Conservation (phyloP, 257 asterid species). For the Henckelia pumila region DNA sequence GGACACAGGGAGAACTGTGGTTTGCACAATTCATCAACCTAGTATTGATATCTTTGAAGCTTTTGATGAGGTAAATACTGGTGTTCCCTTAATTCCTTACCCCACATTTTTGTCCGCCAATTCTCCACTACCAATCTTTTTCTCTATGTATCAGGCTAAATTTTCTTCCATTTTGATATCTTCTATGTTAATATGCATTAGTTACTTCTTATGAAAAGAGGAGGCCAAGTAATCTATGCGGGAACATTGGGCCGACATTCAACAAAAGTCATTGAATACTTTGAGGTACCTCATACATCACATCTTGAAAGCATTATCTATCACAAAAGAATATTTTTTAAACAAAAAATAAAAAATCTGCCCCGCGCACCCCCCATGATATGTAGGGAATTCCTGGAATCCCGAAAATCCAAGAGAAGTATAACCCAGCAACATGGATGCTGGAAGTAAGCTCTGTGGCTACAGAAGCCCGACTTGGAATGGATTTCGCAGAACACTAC, state of each 20-base stretch:
- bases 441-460: conserved; percentile 73
- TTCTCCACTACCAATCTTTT: neutral
- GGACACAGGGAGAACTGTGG: conserved; percentile 71
- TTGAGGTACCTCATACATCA: conserved; percentile 43
- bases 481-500: conserved; percentile 68
- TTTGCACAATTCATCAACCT: conserved; percentile 77
- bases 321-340: too few relatives aligned
- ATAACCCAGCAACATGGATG: conserved; percentile 95
- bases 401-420: conserved; percentile 63
- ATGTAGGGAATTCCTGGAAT: conserved; percentile 66
- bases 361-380: neutral
- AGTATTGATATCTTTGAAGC: conserved; percentile 73
- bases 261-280: conserved; percentile 50
- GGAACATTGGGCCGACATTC: conserved; percentile 67
- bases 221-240: conserved; percentile 69
- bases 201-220: conserved; percentile 71
- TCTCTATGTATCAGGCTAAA: neutral
- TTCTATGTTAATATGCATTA: conserved; percentile 22
- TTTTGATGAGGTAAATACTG: conserved; percentile 54
- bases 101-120: neutral
- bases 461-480: conserved; percentile 54
- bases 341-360: neutral
- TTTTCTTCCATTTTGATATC: neutral
- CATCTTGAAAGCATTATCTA: neutral
- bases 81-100: neutral